Conservation (phyloP, 768 basidiomycete genomes). For the Termitomyces titanicus region DNA sequence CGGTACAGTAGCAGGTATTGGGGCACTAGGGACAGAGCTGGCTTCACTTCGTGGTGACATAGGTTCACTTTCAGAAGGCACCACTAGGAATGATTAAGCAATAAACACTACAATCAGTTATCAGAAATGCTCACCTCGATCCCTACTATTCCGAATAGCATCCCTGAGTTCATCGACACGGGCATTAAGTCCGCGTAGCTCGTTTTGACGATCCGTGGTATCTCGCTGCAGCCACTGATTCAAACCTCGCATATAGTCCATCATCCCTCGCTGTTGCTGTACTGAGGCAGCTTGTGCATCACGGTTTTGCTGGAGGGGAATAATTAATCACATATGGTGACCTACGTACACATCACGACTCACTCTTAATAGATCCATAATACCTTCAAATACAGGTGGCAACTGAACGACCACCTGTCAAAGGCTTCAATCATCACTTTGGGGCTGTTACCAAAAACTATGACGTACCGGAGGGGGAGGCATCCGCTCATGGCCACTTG, state of each 20-base stretch:
- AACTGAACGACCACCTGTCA: conserved; percentile 58
- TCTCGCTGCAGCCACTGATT: conserved; percentile 82
- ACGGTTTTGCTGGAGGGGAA: conserved; percentile 62
- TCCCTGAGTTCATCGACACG: conserved; percentile 50
- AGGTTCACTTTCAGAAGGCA: conserved; percentile 11
- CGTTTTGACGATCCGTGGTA: conserved; percentile 73
- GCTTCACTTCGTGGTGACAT: conserved; percentile 8
- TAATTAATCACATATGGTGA: background rate
- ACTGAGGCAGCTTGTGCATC: conserved; percentile 70
- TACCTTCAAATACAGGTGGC: conserved; percentile 60
- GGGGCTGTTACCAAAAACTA: background rate
- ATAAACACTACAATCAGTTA: background rate
- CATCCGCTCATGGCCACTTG: conserved; percentile 34
- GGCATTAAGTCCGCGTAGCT: conserved; percentile 61
- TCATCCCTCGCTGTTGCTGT: conserved; percentile 75
- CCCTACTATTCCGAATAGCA: conserved; percentile 34
- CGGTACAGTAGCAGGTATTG: background rate
- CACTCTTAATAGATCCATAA: conserved; percentile 68
- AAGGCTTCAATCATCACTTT: background rate
- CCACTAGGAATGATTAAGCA: conserved; percentile 6
- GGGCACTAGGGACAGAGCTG: background rate
- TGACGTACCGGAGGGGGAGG: conserved; percentile 51
- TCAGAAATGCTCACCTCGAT: conserved; percentile 27
- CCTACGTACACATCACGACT: conserved; percentile 14
- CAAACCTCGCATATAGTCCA: conserved; percentile 72